Evolutionary conservation across 1,284 basidiomycete genomes (phyloP).

Genomic region (Vanrija humicola): DNA sequence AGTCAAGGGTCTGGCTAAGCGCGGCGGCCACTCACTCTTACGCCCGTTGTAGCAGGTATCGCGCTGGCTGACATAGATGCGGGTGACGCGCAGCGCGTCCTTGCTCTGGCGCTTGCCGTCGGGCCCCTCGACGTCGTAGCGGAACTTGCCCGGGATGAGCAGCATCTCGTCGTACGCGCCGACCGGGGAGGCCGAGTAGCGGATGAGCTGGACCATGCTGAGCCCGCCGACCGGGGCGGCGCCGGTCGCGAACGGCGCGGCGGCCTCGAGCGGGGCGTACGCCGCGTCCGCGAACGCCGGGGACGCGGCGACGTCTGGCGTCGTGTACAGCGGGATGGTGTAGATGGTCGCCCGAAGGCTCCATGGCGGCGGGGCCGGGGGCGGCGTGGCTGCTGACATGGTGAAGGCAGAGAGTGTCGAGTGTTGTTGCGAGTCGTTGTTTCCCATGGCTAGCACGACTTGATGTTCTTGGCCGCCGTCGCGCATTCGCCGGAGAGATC

Average conservation of each 20-base stretch:
- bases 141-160: constrained; percentile 6
- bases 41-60: constrained; percentile 9
- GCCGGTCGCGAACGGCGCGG: neutral
- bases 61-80: constrained; percentile 9
- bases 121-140: neutral
- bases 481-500: too few species aligned
- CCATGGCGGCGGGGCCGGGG: constrained; percentile 1
- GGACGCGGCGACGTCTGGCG: neutral
- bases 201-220: constrained; percentile 5
- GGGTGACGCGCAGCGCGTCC: constrained; percentile 1
- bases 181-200: constrained; percentile 3
- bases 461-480: too few species aligned
- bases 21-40: neutral
- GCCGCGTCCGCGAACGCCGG: neutral
- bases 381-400: too few species aligned
- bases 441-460: too few species aligned
- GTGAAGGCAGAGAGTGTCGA: too few species aligned
- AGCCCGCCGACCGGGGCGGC: constrained; percentile 3
- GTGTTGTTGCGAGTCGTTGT: too few species aligned
- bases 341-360: constrained; percentile 4
- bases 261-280: constrained; percentile 7
- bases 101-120: neutral
- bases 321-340: neutral
- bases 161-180: constrained; percentile 7
- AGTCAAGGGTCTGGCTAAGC: too few species aligned